Evolutionary conservation across 2,329 filamentous ascomycete genomes (phyloP).

Genomic region (Didymella arachidicola): DNA sequence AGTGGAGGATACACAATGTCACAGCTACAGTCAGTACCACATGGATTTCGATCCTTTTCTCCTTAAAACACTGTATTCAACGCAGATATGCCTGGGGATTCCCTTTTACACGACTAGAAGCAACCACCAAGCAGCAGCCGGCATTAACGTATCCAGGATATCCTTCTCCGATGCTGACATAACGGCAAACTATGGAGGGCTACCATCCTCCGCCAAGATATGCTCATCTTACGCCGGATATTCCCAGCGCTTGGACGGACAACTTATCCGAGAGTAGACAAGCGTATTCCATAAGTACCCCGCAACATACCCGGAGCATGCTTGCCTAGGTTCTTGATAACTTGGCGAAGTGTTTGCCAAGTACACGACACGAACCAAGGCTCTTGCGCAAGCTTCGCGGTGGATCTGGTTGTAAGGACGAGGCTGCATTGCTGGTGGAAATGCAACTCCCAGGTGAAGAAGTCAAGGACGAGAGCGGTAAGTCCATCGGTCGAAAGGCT

Average conservation of each 20-base stretch:
- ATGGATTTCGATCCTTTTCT: background rate
- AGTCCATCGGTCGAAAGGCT: conserved; percentile 4
- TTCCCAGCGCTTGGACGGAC: conserved; percentile 6
- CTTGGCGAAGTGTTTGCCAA: conserved; percentile 1
- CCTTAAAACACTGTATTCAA: too few relatives aligned
- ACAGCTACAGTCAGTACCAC: conserved; percentile 10
- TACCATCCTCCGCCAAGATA: conserved; percentile 5
- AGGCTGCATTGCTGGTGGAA: background rate
- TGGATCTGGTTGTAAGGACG: background rate
- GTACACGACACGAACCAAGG: background rate
- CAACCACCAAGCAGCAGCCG: too few relatives aligned
- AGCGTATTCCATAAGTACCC: conserved; percentile 3
- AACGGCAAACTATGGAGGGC: background rate
- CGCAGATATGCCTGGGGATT: too few relatives aligned
- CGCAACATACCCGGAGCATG: conserved; percentile 3
- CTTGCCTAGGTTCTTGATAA: background rate
- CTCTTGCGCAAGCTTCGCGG: background rate
- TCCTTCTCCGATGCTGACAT: background rate
- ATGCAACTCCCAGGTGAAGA: background rate
- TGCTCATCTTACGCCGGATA: conserved; percentile 4
- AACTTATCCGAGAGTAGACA: conserved; percentile 13
- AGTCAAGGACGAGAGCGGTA: conserved; percentile 1
- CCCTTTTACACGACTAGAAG: too few relatives aligned
- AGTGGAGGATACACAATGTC: conserved; percentile 12
- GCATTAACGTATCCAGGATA: background rate